Percentiles rank a stretch among this genome's conserved stretches.
These are phyloP conservation scores for Clarireedia homoeocarpa DNA, from an alignment of 2,329 filamentous ascomycete species.

Conservation along the genomic window DNA sequence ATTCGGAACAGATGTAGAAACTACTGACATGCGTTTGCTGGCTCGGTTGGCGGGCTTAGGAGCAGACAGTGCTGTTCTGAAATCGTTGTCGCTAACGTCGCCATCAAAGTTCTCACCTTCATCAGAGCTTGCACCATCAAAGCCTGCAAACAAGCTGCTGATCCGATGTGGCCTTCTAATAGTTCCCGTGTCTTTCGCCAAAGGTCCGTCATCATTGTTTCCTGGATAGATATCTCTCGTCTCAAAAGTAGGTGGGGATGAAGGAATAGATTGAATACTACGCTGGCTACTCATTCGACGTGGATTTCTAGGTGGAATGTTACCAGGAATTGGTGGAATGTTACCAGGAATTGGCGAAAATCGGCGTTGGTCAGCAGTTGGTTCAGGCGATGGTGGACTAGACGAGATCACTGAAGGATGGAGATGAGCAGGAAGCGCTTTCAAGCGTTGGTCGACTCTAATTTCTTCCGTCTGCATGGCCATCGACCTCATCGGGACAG, in stretches of 20 bases:
- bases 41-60: conserved; percentile 39
- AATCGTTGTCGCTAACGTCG: conserved; percentile 60
- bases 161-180: conserved; percentile 63
- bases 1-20: conserved; percentile 23
- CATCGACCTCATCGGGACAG: conserved; percentile 37
- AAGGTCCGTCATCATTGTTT: conserved; percentile 72
- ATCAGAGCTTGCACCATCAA: conserved; percentile 64
- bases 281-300: conserved; percentile 42
- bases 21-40: conserved; percentile 14
- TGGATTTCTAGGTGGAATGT: conserved; percentile 52
- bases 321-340: conserved; percentile 43
- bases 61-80: conserved; percentile 56
- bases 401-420: conserved; percentile 69
- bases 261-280: conserved; percentile 37
- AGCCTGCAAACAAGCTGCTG: conserved; percentile 81
- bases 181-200: conserved; percentile 47
- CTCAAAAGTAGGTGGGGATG: conserved; percentile 39
- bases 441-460: conserved; percentile 68
- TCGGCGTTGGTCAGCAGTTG: conserved; percentile 26
- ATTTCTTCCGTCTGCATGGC: conserved; percentile 83
- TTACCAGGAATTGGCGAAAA: conserved; percentile 47
- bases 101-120: conserved; percentile 57
- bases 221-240: conserved; percentile 64
- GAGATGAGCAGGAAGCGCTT: conserved; percentile 68
- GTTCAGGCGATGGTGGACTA: conserved; percentile 47